phyloP scores from a whole-genome alignment of 345 rosid species.

The Pistacia atlantica region DNA sequence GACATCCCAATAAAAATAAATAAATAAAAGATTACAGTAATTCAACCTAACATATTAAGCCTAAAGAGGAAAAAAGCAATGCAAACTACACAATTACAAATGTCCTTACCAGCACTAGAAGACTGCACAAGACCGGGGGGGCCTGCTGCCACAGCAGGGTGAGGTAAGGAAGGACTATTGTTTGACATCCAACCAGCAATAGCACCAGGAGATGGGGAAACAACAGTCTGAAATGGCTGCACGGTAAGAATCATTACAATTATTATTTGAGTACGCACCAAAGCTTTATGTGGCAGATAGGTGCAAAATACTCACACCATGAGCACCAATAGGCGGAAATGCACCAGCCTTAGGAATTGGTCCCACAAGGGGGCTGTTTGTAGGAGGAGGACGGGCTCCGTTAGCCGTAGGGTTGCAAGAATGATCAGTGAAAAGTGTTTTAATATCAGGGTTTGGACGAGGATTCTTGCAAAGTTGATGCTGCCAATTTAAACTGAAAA shows the following conservation, averaged over 20 bases:
- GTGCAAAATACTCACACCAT: constrained; percentile 55
- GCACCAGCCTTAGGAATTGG: constrained; percentile 71
- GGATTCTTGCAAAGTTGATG: constrained; percentile 97
- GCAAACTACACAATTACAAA: neutral
- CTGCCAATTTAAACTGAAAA: constrained; percentile 89
- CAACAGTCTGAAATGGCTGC: constrained; percentile 78
- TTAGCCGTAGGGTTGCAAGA: constrained; percentile 61
- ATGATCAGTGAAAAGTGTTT: constrained; percentile 85
- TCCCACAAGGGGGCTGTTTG: constrained; percentile 61
- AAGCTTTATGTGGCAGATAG: constrained; percentile 1
- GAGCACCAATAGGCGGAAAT: constrained; percentile 69
- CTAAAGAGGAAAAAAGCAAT: neutral
- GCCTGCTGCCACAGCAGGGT: constrained; percentile 49
- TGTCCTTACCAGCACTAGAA: constrained; percentile 42
- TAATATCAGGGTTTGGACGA: constrained; percentile 86
- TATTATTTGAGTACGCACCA: constrained; percentile 15
- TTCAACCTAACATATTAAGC: constrained; percentile 9
- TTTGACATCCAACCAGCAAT: constrained; percentile 80
- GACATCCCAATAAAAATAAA: constrained; percentile 10
- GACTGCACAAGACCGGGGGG: constrained; percentile 49
- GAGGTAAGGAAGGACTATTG: constrained; percentile 49
- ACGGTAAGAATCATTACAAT: constrained; percentile 13
- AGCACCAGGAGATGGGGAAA: constrained; percentile 66
- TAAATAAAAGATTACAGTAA: neutral
- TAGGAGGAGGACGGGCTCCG: constrained; percentile 74